phyloP scores from a whole-genome alignment of 495 filamentous ascomycete species.

The Podospora pseudoanserina region DNA sequence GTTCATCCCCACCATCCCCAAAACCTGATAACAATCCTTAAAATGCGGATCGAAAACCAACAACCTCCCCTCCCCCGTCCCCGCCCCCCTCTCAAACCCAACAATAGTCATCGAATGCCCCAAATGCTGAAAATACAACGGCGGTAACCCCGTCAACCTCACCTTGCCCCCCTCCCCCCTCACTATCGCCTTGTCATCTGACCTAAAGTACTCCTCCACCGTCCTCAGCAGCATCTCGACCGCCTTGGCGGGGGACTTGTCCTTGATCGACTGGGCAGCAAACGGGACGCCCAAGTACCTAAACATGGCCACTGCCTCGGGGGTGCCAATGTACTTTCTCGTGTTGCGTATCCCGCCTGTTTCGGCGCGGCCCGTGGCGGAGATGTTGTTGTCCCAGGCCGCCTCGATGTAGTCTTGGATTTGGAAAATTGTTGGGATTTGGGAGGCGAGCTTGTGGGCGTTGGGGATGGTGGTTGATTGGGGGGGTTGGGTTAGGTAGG shows the following conservation, averaged over 20 bases:
- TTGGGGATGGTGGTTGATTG: conserved; percentile 43
- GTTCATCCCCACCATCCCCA: neutral
- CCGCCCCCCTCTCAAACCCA: conserved; percentile 67
- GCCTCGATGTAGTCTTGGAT: conserved; percentile 87
- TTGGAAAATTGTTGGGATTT: conserved; percentile 72
- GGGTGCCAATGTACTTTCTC: conserved; percentile 92
- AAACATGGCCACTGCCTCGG: conserved; percentile 87
- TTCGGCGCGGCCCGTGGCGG: conserved; percentile 65
- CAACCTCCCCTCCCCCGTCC: conserved; percentile 61
- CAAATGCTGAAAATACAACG: conserved; percentile 89
- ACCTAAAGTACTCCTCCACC: conserved; percentile 68
- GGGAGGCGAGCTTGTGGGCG: conserved; percentile 51
- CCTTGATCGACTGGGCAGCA: conserved; percentile 38
- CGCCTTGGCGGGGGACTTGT: conserved; percentile 30
- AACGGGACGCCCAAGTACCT: conserved; percentile 59
- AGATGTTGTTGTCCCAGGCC: conserved; percentile 87
- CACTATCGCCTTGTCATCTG: conserved; percentile 36
- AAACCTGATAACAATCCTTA: conserved; percentile 35
- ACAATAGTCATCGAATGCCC: conserved; percentile 93
- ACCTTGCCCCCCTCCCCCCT: conserved; percentile 49
- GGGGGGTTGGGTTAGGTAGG: conserved; percentile 61
- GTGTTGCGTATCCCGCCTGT: conserved; percentile 87
- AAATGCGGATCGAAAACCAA: conserved; percentile 91
- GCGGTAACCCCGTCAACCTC: conserved; percentile 64
- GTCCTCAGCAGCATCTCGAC: conserved; percentile 54